phyloP scores from a whole-genome alignment of 495 filamentous ascomycete species.

The Penicillium taxi region DNA sequence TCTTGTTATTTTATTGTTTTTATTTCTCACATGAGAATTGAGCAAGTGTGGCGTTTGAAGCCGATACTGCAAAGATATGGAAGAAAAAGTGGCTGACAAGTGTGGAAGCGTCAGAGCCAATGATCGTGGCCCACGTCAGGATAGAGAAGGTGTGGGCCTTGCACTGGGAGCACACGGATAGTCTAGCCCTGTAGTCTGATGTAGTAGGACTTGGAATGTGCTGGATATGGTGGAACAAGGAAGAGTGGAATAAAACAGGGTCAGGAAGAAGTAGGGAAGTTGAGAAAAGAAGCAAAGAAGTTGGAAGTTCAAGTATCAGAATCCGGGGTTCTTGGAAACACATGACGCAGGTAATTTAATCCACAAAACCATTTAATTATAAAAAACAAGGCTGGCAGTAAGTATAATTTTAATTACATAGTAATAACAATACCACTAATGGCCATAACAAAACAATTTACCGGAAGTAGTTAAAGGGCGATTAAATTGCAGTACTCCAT shows the following conservation, averaged over 20 bases:
- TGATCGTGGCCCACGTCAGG: constrained; percentile 38
- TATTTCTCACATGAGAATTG: constrained; percentile 10
- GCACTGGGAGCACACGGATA: constrained; percentile 18
- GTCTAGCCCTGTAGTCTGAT: too few relatives aligned
- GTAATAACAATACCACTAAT: too few relatives aligned
- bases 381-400: too few relatives aligned
- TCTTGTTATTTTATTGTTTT: too few relatives aligned
- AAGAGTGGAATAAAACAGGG: constrained; percentile 1
- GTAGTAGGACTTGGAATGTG: constrained; percentile 5
- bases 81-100: constrained; percentile 16
- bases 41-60: constrained; percentile 17
- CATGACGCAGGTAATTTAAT: too few relatives aligned
- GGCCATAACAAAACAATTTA: too few relatives aligned
- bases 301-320: neutral
- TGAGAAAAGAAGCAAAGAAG: constrained; percentile 1
- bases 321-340: too few relatives aligned
- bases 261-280: constrained; percentile 5
- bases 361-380: too few relatives aligned
- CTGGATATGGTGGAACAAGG: constrained; percentile 3
- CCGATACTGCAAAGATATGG: constrained; percentile 22
- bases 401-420: too few relatives aligned
- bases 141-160: constrained; percentile 14
- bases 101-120: constrained; percentile 30
- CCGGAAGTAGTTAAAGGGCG: too few relatives aligned
- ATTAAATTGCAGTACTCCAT: too few relatives aligned